Evolutionary conservation across 495 filamentous ascomycete genomes (phyloP).

Genomic region (Hypoxylon intermedium): DNA sequence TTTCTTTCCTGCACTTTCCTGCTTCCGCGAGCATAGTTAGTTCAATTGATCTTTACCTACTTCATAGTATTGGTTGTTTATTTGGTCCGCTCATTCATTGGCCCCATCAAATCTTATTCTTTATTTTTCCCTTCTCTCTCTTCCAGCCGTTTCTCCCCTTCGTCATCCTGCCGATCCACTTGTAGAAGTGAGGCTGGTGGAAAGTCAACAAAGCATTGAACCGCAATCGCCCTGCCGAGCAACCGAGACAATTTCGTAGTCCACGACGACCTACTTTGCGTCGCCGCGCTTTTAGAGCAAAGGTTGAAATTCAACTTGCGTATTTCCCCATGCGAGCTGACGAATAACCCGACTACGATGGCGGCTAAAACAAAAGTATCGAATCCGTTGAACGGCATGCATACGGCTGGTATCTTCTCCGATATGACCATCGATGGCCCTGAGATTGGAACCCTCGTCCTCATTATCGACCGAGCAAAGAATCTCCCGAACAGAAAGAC

Average conservation of each 20-base stretch:
- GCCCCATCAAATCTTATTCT: slow-evolving; percentile 15
- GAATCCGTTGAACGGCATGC: slow-evolving; percentile 57
- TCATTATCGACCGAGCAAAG: slow-evolving; percentile 90
- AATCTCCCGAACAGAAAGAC: slow-evolving; percentile 95
- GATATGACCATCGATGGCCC: slow-evolving; percentile 96
- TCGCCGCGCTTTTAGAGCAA: slow-evolving; percentile 1
- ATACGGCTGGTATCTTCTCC: slow-evolving; percentile 93
- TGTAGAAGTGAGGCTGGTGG: slow-evolving; percentile 21
- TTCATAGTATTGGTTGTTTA: slow-evolving; percentile 30
- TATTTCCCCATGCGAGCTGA: slow-evolving; percentile 11
- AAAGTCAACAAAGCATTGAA: slow-evolving; percentile 32
- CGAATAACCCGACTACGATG: slow-evolving; percentile 43
- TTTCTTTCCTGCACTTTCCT: slow-evolving; percentile 31
- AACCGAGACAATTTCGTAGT: slow-evolving; percentile 13
- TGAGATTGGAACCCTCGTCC: slow-evolving; percentile 89
- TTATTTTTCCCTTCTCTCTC: slow-evolving; percentile 15
- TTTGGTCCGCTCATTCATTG: slow-evolving; percentile 34
- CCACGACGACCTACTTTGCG: background rate
- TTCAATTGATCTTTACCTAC: slow-evolving; percentile 24
- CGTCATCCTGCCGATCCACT: background rate
- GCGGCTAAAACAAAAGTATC: slow-evolving; percentile 51
- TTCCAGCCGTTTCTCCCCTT: background rate
- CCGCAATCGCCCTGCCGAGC: slow-evolving; percentile 9
- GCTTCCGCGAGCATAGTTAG: slow-evolving; percentile 27
- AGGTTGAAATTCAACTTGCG: background rate